A percentile compares a stretch with the other conserved stretches of the same genome.
Evolutionary conservation across 768 basidiomycete species (phyloP).

Genomic region (Lyophyllum shimeji): DNA sequence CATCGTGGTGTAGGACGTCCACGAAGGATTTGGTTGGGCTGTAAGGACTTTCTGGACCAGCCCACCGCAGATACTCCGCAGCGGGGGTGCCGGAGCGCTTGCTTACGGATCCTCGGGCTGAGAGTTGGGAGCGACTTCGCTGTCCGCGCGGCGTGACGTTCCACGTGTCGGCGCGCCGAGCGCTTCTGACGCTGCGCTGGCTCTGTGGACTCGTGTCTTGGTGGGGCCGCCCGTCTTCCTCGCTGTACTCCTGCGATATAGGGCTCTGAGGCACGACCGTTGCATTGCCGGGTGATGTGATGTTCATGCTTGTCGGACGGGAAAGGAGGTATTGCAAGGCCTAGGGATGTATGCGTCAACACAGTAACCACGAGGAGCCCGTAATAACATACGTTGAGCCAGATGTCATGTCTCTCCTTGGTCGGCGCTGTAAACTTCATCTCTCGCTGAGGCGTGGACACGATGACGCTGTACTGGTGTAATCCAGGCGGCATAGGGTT

Average conservation of each 20-base stretch:
- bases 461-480: slow-evolving; percentile 88
- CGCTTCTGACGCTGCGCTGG: slow-evolving; percentile 67
- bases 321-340: slow-evolving; percentile 89
- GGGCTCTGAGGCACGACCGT: slow-evolving; percentile 48
- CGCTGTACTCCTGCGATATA: slow-evolving; percentile 43
- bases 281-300: slow-evolving; percentile 39
- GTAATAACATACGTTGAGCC: slow-evolving; percentile 72
- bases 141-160: slow-evolving; percentile 76
- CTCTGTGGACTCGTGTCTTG: slow-evolving; percentile 67
- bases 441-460: slow-evolving; percentile 91
- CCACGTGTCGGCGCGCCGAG: slow-evolving; percentile 60
- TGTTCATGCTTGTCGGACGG: slow-evolving; percentile 51
- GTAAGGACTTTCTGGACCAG: slow-evolving; percentile 70
- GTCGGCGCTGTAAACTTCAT: slow-evolving; percentile 99
- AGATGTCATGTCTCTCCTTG: slow-evolving; percentile 95
- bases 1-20: slow-evolving; percentile 46
- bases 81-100: slow-evolving; percentile 92
- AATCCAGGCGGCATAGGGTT: slow-evolving; percentile 96
- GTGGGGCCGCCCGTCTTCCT: slow-evolving; percentile 50
- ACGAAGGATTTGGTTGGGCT: slow-evolving; percentile 74
- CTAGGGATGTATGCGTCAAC: slow-evolving; percentile 39
- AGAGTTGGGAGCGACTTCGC: slow-evolving; percentile 79
- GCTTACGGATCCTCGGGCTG: slow-evolving; percentile 68
- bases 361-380: slow-evolving; percentile 10
- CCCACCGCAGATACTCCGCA: slow-evolving; percentile 85